Evolutionary conservation across 2,329 filamentous ascomycete species (phyloP), one percentile per base, ranked within the genome.

Genomic region (Hypoxylon sp.): DNA sequence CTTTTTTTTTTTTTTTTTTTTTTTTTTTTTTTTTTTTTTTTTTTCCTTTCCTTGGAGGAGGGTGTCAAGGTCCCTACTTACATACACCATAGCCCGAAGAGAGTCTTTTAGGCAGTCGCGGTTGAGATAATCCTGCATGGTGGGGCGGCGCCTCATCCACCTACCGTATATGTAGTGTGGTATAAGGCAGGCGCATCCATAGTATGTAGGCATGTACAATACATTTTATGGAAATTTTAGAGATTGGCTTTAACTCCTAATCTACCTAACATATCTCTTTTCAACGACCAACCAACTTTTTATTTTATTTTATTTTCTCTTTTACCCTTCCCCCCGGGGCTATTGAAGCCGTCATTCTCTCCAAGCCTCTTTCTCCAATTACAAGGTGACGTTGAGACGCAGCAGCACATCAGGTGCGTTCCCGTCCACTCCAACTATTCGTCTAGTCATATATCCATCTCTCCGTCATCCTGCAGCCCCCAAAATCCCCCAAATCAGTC

Each of bases 401-500:
- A 51, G 44, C 50, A 63, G 44, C 50, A 60, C 57, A 55, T n/a
- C 46, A 46, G 29, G 29, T 57, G 31, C 37, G 52, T 48, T 31
- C 44, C 46, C 58, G 52, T 62, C 60, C 42, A 24, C n/a, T 33
- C 47, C 19, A 65, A 68, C 50, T 44, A 68, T 66, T 60, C 58
- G 50, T 55, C 44, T 44, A 48, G n/a, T 37, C 50, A 60, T 66
- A 66, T 59, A 63, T 53, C 42, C 47, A 29, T 57, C n/a, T 54
- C 63, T 55, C 48, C 67, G 52, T 70, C 67, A 62, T 59, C 39
- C 57, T 62, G 64, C 67, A 70, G 64, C 57, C 64, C 53, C 64
- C 54, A 66, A 61, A 66, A 46, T 39, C 46, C 26, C 11, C 46
- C 47, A 50, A 31, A 33, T 17, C 47, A 29, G 52, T 50, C 52